Evolutionary conservation across 2,329 filamentous ascomycete genomes (phyloP), one percentile per base, ranked within the genome.

Genomic region (Alternaria rosae): DNA sequence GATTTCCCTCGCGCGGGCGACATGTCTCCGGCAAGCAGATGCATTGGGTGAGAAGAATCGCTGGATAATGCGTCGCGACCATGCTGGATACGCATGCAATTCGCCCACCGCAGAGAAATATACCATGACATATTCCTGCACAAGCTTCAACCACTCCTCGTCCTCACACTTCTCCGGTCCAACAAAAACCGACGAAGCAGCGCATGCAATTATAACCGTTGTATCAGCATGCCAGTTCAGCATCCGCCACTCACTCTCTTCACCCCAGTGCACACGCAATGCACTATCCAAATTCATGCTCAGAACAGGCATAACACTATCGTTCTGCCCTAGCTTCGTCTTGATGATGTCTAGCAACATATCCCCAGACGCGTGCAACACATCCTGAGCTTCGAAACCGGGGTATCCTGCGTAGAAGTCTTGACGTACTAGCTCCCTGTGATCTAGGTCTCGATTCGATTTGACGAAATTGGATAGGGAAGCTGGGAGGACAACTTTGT

Each of bases 201-300:
- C 53, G 28, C 53, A 3, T 6, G 53, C 41, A 7, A 55, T 55
- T 6, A 55, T 47, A 6, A 12, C 42, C 4, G 53, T 55, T 6
- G 53, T 55, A 4, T 47, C 53, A 1, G 32, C 45, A 20, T 55
- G 53, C 53, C 42, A 55, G 28, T 47, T n/a, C 11, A 55, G 17
- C 4, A 15, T 12, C 17, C 45, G 42, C 53, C 28, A 55, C 17
- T 32, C 15, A 5, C 25, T 23, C n/a, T 32, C 42, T 5, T 32
- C 17, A 3, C 53, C 53, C 42, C 41, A 55, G 20, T 23, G 42
- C 20, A 10, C 20, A 9, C 21, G 7, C 20, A 44, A 15, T 15
- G 42, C 42, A 15, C 8, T 44, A 23, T 5, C 42, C 42, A 44
- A 8, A 2, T 15, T 44, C 7, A 9, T 20, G 20, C 5, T 23